Evolutionary conservation across 306 rosid genomes (phyloP).

Genomic region (Lathyrus aphaca): DNA sequence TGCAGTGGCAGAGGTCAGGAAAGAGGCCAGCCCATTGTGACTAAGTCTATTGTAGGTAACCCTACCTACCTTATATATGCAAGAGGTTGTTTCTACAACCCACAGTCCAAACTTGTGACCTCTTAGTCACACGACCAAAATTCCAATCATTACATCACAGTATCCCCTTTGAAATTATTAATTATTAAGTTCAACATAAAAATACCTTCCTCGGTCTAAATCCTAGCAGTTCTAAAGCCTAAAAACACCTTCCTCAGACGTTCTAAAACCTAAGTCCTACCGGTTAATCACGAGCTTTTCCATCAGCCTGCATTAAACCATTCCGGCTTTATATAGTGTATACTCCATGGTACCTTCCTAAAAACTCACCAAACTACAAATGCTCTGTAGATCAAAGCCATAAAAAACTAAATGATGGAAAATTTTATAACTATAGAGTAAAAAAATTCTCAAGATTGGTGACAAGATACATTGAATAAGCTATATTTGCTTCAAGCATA

Average conservation of each 20-base stretch:
- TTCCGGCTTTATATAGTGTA: neutral
- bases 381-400: constrained; percentile 31
- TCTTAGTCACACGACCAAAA: neutral
- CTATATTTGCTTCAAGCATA: constrained; percentile 29
- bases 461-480: constrained; percentile 33
- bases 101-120: constrained; percentile 6
- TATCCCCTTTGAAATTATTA: constrained; percentile 18
- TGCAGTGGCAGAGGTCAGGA: neutral
- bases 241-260: neutral
- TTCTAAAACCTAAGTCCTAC: constrained; percentile 13
- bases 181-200: constrained; percentile 7
- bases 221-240: too few relatives aligned
- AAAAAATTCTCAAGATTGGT: constrained; percentile 2
- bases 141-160: neutral
- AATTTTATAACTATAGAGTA: constrained; percentile 23
- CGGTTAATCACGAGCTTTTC: constrained; percentile 16
- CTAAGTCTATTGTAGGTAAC: too few relatives aligned
- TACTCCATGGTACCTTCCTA: constrained; percentile 16
- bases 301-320: constrained; percentile 2
- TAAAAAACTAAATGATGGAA: constrained; percentile 13
- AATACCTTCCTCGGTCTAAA: too few relatives aligned
- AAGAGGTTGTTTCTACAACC: neutral
- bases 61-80: too few relatives aligned
- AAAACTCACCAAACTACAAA: constrained; percentile 11
- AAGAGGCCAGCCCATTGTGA: too few relatives aligned